Base-by-base conservation (phyloP, 1,139 yeast genomes). In the Debaryomyces fabryi region DNA sequence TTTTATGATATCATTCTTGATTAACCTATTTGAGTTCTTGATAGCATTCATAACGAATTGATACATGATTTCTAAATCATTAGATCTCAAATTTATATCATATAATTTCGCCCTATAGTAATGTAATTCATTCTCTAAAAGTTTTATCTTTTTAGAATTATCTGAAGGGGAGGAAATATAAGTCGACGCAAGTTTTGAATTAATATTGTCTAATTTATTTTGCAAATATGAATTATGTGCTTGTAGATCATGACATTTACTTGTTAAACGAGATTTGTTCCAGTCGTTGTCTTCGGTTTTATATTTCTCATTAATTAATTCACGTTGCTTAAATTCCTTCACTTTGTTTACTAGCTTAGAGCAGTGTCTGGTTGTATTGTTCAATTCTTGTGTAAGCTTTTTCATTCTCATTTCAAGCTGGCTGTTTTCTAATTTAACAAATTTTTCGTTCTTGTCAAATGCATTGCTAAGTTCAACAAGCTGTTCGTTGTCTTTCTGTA, bases 11-110 rank as follows among this genome's bases (percentile, higher is more conserved):
- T 77, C 83, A 40, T 69, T 65, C 33, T 68, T 66, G 39, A 78
- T 59, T 45, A 66, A 58, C 3, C 67, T 61, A 49, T 74, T 74
- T 12, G 81, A 75, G 44, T 73, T 71, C 47, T 71, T 73, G 39
- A 83, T 71, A 20, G 83, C 74, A 41, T 71, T 62, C 45, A 74
- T 63, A 50, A 80, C 71, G 58, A 76, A 83, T 12, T 69, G 60
- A 54, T 82, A 79, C 74, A 82, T 74, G 55, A 79, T 71, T 51
- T 69, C 72, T 52, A 83, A 72, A 58, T 85, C 89, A 36, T 69
- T 65, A 49, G 78, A 65, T 58, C 68, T 64, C 49, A 72, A 39
- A 50, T 67, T 68, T 45, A 70, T 53, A 49, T 75, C 79, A 48
- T 66, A 65, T 41, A 72, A 65, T 48, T 65, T 69, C 15, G 75